Percentiles rank a stretch among this genome's conserved stretches.
These are phyloP conservation scores for Hymenoscyphus infarciens DNA, from an alignment of 2,329 filamentous ascomycete genomes.

Conservation along the genomic window DNA sequence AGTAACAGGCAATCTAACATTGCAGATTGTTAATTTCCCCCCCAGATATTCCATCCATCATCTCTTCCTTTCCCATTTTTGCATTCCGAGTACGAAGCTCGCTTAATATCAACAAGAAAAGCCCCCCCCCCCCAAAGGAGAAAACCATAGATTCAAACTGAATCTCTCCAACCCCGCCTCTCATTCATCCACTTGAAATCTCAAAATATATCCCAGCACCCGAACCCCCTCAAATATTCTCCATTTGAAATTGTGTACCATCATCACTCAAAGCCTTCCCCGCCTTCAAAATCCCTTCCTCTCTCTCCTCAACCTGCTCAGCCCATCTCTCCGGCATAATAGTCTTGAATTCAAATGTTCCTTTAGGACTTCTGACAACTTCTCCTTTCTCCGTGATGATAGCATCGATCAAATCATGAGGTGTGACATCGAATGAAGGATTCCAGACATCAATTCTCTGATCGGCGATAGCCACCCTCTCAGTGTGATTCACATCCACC, in stretches of 20 bases:
- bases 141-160: too few relatives aligned
- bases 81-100: too few relatives aligned
- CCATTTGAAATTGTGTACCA: constrained; percentile 23
- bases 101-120: too few relatives aligned
- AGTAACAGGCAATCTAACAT: too few relatives aligned
- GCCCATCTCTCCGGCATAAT: constrained; percentile 55
- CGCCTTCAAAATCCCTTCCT: neutral
- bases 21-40: too few relatives aligned
- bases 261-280: constrained; percentile 18
- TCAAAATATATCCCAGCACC: too few relatives aligned
- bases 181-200: too few relatives aligned
- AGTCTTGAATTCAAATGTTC: constrained; percentile 62
- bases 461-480: constrained; percentile 75
- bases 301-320: constrained; percentile 20
- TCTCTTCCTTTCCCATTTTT: too few relatives aligned
- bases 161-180: too few relatives aligned
- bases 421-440: constrained; percentile 94
- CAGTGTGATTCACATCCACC: constrained; percentile 60
- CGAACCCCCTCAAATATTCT: constrained; percentile 10
- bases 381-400: constrained; percentile 91
- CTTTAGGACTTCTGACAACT: constrained; percentile 70
- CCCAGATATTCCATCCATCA: too few relatives aligned
- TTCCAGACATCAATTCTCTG: constrained; percentile 87
- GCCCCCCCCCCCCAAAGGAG: too few relatives aligned
- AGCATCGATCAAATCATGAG: constrained; percentile 81